These are phyloP conservation scores for Aegilops bicornis DNA, from an alignment of 176 grass and related monocot genomes.

Conservation along the genomic window DNA sequence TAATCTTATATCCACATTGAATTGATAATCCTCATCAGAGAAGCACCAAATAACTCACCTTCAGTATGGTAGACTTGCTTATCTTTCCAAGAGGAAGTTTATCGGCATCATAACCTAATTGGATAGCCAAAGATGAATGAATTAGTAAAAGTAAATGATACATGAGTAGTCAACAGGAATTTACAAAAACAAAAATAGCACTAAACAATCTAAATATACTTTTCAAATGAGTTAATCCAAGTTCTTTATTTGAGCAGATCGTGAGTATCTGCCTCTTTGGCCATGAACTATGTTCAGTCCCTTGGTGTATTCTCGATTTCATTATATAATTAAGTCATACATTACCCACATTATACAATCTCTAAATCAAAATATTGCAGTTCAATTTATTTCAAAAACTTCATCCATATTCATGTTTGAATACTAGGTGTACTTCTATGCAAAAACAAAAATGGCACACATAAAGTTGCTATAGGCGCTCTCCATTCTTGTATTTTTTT, in stretches of 20 bases:
- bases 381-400: too few species aligned
- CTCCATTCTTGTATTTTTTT: too few species aligned
- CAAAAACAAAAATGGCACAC: too few species aligned
- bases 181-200: background rate
- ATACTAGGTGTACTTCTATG: too few species aligned
- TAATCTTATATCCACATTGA: background rate
- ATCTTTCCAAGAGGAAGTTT: conserved; percentile 93
- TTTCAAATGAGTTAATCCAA: background rate
- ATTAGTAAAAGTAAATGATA: conserved; percentile 31
- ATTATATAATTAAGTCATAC: too few species aligned
- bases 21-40: background rate
- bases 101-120: conserved; percentile 84
- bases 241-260: background rate
- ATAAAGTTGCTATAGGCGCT: too few species aligned
- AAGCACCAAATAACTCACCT: conserved; percentile 47
- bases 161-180: background rate
- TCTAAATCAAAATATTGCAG: too few species aligned
- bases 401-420: too few species aligned
- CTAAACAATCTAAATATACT: background rate
- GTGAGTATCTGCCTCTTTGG: background rate
- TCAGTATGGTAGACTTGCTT: conserved; percentile 86
- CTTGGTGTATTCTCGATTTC: too few species aligned
- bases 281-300: background rate
- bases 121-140: background rate
- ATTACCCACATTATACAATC: too few species aligned